Evolutionary conservation across 441 rosid genomes (phyloP), one percentile per base, ranked within the genome.

Genomic region (Jatropha multifida): DNA sequence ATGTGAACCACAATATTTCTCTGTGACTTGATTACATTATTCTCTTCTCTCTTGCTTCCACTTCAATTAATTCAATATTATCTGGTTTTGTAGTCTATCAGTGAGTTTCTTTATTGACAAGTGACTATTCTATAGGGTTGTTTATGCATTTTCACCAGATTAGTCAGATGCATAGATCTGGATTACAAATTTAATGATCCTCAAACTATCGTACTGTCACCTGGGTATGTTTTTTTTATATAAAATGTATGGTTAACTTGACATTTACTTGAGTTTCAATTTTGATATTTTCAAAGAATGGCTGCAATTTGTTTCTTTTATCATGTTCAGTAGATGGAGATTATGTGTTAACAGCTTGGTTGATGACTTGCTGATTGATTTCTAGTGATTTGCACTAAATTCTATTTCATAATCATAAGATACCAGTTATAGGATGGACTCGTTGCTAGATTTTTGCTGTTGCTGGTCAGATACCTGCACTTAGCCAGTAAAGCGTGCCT

Each of bases 121-220:
- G 41, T 23, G 38, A 32, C 38, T 44, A 20, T 48, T 68, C 38
- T 46, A 18, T 41, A 27, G 58, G 27, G 41, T 14, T 42, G 0
- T 58, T 44, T 5, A 20, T 71, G 15, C 26, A 71, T 71, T 59
- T 42, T 58, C 41, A 71, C 15, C 59, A 14, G 44, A 65, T 41
- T 14, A 15, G 40, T 58, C 14, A 23, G 56, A 23, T 26, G 65
- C 42, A 27, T 15, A 14, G 0, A 40, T 27, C 44, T 59, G 7
- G 13, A 41, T 18, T 46, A 56, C 23, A 42, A 59, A 59, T 59
- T 44, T 44, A 58, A 27, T 42, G 63, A 15, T 40, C 20, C 3
- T 41, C 72, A n/a, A 56, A 38, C 52, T 13, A 37, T 71, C 20
- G 14, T 23, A 26, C 13, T 27, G 6, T 44, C 10, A 4, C 48